Evolutionary conservation across 129 eudicot species (phyloP), one percentile per base, ranked within the genome.

Genomic region (Ambrosia artemisiifolia): DNA sequence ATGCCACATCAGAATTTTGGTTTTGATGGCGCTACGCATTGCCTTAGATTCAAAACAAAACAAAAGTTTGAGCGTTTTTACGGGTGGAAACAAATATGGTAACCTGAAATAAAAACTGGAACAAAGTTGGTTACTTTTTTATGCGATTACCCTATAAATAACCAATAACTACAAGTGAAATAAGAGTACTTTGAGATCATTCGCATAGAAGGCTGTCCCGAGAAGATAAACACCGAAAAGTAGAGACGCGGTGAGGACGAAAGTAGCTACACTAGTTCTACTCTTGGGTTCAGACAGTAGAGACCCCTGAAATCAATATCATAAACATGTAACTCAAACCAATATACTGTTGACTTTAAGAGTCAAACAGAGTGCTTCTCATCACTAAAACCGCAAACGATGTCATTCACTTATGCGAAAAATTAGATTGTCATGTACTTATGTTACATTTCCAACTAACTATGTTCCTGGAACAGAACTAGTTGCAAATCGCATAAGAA

Each of bases 171-270:
- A 7, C 40, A 71, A 72, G 6, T 3, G 32, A 14, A 68, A 42
- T 44, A 13, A 7, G 32, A 30, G 11, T 85, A 87, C 94, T 75
- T 75, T 79, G 66, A 61, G 81, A 67, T 90, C 87, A 70, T 77
- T 79, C 48, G 81, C 80, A 40, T 79, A 67, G 56, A 82, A 75
- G 61, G 84, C 83, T 63, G 75, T 81, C 50, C 95, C 80, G 36
- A 80, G 50, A 63, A 85, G 74, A 83, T 87, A 90, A 66, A 77
- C 62, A 49, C 87, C 84, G 20, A 83, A 83, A 62, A 85, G 24
- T 63, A 90, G 74, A 60, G 89, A 61, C 20, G 81, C 74, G 3
- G 68, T 63, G 60, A 83, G 9, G 11, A 85, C 30, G 67, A 85
- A 47, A 78, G 84, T 83, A 67, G 72, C 67, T 44, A 79, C 50